Base-by-base conservation (phyloP, 2,329 filamentous ascomycete species). In the Xylariaceae sp. region DNA sequence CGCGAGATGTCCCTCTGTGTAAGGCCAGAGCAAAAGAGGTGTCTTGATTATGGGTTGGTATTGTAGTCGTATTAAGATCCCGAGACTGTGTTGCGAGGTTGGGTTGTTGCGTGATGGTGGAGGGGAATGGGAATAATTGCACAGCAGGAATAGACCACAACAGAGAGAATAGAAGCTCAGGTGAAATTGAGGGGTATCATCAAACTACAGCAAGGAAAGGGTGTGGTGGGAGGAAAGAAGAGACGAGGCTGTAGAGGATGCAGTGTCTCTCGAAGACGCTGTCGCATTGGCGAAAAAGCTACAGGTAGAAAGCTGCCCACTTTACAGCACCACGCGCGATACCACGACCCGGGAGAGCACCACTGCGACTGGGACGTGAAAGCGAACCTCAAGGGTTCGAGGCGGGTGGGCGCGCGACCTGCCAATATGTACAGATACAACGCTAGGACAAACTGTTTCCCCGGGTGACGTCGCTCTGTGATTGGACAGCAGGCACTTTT, bases 361-460 rank as follows among this genome's bases (percentile, higher is more conserved):
- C 22, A 27, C 22, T 27, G 22, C 22, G 22, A 27, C 22, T 27
- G 22, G 22, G 22, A 27, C 22, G 22, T 27, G 22, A 27, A 27
- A 7, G 22, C 22, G 22, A 27, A 4, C 22, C n/a, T n/a, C n/a
- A n/a, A n/a, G n/a, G 22, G 22, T 27, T 27, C 22, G 22, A 27
- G 22, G 22, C 7, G 22, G 22, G 56, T 49, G 62, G 62, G 61
- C 53, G 48, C 52, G 55, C 57, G 51, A 22, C 33, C 51, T 53
- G 58, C 54, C 61, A 49, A 44, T 52, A 52, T 54, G 59, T 62
- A 62, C 50, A 61, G 47, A 39, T 62, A 62, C 61, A 62, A 62
- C 50, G 62, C 62, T 64, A 64, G 62, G 60, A 49, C 3, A 44
- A 35, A 61, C 39, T 48, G 55, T 59, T 62, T 56, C 55, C 49